Conservation (phyloP, 1,139 yeast genomes). For the Entelexis paramagnoliae region DNA sequence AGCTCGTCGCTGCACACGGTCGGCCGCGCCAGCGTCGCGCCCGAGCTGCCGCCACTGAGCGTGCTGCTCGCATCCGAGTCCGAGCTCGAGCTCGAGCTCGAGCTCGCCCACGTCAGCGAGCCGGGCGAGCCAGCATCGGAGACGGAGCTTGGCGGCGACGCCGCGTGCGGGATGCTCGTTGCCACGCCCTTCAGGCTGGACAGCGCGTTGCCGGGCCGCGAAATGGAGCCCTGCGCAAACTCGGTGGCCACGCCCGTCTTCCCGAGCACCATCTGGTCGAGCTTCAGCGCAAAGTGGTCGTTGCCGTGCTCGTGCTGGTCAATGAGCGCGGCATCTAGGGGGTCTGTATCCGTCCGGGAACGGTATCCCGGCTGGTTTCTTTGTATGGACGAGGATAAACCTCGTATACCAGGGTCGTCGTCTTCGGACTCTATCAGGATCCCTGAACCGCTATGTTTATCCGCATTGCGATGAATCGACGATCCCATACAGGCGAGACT, state of each 20-base stretch:
- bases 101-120: constrained; percentile 16
- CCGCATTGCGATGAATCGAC: constrained; percentile 7
- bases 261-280: constrained; percentile 22
- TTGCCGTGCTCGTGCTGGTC: constrained; percentile 8
- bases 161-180: not conserved
- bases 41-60: not conserved
- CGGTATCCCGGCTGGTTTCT: constrained; percentile 2
- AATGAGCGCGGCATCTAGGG: constrained; percentile 20
- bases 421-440: constrained; percentile 22
- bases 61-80: constrained; percentile 4
- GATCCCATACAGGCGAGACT: constrained; percentile 4
- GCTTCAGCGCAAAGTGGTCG: constrained; percentile 17
- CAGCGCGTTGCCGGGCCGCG: constrained; percentile 17
- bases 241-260: constrained; percentile 17
- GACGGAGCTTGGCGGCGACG: constrained; percentile 1
- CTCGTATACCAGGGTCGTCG: constrained; percentile 26
- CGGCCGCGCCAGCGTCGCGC: not conserved
- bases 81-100: constrained; percentile 6
- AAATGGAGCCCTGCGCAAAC: constrained; percentile 18
- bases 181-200: constrained; percentile 18
- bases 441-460: constrained; percentile 4
- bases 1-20: constrained; percentile 9
- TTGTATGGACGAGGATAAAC: constrained; percentile 15
- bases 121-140: constrained; percentile 14
- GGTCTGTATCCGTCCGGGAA: constrained; percentile 13